Base-by-base conservation (phyloP, 2,329 filamentous ascomycete species). In the Chrysosporium keratinophilum region DNA sequence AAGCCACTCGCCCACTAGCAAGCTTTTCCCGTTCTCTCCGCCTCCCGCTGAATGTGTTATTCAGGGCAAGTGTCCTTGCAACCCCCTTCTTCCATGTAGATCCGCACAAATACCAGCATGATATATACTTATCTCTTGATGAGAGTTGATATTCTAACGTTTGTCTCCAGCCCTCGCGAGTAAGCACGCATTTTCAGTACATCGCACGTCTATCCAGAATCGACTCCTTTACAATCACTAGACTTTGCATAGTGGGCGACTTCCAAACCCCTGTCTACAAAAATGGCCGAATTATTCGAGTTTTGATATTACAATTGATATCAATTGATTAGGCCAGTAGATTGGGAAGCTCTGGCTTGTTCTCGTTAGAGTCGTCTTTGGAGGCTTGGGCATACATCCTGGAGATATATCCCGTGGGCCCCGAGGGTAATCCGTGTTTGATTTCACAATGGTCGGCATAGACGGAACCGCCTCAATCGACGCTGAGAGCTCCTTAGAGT, bases 21-120 rank as follows among this genome's bases (percentile, higher is more conserved):
- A 51, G 28, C 40, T 51, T 28, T 54, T 51, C 35, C 52, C 34
- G 40, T 47, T 53, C 33, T 45, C 35, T 14, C 23, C 42, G 14
- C 12, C n/a, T 34, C 34, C 49, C 40, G 12, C 28, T 23, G 15
- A 43, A 51, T 34, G 35, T 35, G 15, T 28, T 28, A 31, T 44
- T 50, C 31, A 51, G 31, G 20, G 49, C 31, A 23, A 35, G 49
- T 44, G 40, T 35, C n/a, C 20, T 7, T 39, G 4, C 35, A 3
- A 34, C 6, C 49, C 49, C 39, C 17, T 37, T 15, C 23, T 23
- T 20, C 14, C 39, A 51, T 51, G 49, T 43, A 51, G 6, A 41
- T 15, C 39, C n/a, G 15, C 23, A 28, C 34, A 34, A 15, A 41
- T 34, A 42, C 33, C 31, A 14, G 33, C 31, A 33, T 14, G 41